phyloP scores from a whole-genome alignment of 2,329 filamentous ascomycete species.

The Graphilbum fragrans region DNA sequence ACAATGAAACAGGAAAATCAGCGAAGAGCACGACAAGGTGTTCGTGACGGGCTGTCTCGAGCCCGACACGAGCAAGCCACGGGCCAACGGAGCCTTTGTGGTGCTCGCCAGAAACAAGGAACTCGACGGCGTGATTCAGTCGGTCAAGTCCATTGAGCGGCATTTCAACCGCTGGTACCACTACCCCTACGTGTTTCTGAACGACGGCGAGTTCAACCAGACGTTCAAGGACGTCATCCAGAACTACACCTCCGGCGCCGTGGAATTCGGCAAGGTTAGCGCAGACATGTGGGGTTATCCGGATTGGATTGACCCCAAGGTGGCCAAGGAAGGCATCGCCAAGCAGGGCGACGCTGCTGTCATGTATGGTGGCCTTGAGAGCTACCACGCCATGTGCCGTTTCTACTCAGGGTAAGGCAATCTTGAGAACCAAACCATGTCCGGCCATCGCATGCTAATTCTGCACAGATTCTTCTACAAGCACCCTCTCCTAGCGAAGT shows the following conservation, averaged over 20 bases:
- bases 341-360: slow-evolving; percentile 96
- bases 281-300: slow-evolving; percentile 91
- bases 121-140: slow-evolving; percentile 88
- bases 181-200: slow-evolving; percentile 97
- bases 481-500: slow-evolving; percentile 86
- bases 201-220: slow-evolving; percentile 93
- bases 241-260: slow-evolving; percentile 77
- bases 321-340: slow-evolving; percentile 88
- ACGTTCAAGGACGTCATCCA: slow-evolving; percentile 78
- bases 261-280: slow-evolving; percentile 92
- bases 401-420: slow-evolving; percentile 84
- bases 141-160: slow-evolving; percentile 92
- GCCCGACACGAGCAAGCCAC: slow-evolving; percentile 62
- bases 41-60: slow-evolving; percentile 85
- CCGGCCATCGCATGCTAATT: not conserved
- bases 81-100: slow-evolving; percentile 91
- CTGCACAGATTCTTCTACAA: slow-evolving; percentile 77
- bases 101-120: slow-evolving; percentile 94
- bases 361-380: slow-evolving; percentile 98
- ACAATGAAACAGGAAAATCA: slow-evolving; percentile 62
- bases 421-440: too few species aligned
- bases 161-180: slow-evolving; percentile 99
- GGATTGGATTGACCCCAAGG: slow-evolving; percentile 88
- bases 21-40: slow-evolving; percentile 92
- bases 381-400: slow-evolving; percentile 97